Base-by-base conservation (phyloP, 352 stramenopile species). In the Blastocystis sp. region DNA sequence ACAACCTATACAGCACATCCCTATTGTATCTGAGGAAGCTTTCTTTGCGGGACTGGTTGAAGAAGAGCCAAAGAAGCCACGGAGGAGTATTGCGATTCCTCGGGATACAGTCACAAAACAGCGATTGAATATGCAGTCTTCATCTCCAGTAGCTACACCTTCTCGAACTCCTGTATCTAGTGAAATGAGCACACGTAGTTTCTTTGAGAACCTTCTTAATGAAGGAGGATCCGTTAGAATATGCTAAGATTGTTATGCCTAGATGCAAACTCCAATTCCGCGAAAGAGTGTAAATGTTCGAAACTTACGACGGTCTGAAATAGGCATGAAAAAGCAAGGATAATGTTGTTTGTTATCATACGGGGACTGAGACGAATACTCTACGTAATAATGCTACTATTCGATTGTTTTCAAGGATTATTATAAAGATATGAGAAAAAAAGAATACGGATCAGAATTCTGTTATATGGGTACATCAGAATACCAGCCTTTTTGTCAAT, bases 261-360 rank as follows among this genome's bases (percentile, higher is more conserved):
- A 83, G 71, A 66, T 32, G 24, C 46, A 49, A 29, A 83, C 49
- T 37, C 42, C 58, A 9, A 32, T 83, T 83, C 71, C 71, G 0
- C 42, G 71, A 66, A 83, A 83, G 49, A 83, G 71, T 52, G 46
- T 83, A n/a, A 83, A 83, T 46, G 71, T 83, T 14, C 14, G 71
- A 3, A 57, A 52, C 51, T 43, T 83, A 24, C 71, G 71, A 39
- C 49, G 43, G 66, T 32, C 42, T 32, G 71, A 83, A 6, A 35
- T 27, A 52, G 58, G 24, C 37, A 54, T 21, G 49, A 83, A 37
- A 43, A 83, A 83, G 27, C 58, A 29, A 63, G 3, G n/a, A 39
- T 59, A 78, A 16, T 56, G 57, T 51, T 78, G 32, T 35, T 16
- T 59, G 12, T 78, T 57, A 39, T n/a, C 59, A n/a, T 69, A 69